Percentiles rank a stretch among this genome's conserved stretches.
Evolutionary conservation across 2,329 filamentous ascomycete species (phyloP).

Genomic region (Phaeosphaeria sp.): DNA sequence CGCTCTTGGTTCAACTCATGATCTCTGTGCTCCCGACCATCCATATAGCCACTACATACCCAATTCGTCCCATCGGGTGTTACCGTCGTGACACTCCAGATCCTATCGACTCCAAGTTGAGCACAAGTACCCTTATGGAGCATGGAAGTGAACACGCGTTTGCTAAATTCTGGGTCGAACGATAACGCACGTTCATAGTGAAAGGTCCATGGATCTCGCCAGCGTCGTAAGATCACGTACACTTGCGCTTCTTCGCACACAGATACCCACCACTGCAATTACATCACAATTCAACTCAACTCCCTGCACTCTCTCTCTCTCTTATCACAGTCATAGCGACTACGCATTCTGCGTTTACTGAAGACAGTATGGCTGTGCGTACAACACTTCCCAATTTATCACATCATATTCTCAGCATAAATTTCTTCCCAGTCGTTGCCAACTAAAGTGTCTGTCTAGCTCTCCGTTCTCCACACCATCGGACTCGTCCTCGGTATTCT

Average conservation of each 20-base stretch:
- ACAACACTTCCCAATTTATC: not conserved
- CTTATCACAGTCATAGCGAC: not conserved
- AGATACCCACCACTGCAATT: too few relatives aligned
- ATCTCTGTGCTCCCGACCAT: not conserved
- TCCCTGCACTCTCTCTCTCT: not conserved
- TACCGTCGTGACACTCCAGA: slow-evolving; percentile 1
- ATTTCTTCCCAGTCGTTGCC: too few relatives aligned
- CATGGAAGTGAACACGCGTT: not conserved
- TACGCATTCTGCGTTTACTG: too few relatives aligned
- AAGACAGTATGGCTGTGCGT: not conserved
- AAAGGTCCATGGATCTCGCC: not conserved
- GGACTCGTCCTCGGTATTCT: slow-evolving; percentile 3
- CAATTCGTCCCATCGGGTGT: slow-evolving; percentile 4
- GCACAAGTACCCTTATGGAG: not conserved
- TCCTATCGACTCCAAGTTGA: not conserved
- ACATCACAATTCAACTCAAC: not conserved
- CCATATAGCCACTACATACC: not conserved
- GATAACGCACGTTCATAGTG: not conserved
- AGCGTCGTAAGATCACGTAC: too few relatives aligned
- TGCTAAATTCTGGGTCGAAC: not conserved
- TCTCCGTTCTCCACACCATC: not conserved
- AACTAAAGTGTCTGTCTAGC: not conserved
- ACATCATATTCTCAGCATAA: too few relatives aligned
- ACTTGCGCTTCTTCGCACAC: too few relatives aligned
- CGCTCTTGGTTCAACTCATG: not conserved